Evolutionary conservation across 495 filamentous ascomycete genomes (phyloP).

Genomic region (Staphylotrichum tortipilum): DNA sequence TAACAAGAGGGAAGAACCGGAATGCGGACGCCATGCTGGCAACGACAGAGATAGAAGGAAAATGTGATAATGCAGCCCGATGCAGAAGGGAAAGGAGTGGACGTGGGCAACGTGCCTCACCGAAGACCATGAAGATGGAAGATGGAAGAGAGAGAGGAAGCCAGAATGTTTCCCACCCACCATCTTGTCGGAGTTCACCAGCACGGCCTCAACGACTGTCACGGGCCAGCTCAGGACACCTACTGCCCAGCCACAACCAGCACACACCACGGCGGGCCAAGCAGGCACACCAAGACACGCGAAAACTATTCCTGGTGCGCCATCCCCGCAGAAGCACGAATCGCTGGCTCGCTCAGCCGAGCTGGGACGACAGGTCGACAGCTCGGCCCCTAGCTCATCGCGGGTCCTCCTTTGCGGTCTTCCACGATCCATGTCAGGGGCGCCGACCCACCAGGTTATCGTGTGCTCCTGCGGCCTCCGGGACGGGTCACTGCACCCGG

Average conservation of each 20-base stretch:
- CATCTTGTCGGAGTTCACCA: not conserved
- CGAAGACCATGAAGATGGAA: not conserved
- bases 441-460: not conserved
- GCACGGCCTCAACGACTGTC: not conserved
- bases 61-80: not conserved
- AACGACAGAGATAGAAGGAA: not conserved
- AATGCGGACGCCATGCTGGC: conserved; percentile 4
- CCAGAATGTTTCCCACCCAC: not conserved
- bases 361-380: too few relatives aligned
- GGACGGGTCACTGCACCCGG: not conserved
- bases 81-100: not conserved
- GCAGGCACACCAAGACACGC: too few relatives aligned
- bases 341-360: too few relatives aligned
- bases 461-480: not conserved
- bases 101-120: conserved; percentile 2
- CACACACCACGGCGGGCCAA: too few relatives aligned
- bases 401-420: too few relatives aligned
- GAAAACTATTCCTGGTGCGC: too few relatives aligned
- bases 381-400: too few relatives aligned
- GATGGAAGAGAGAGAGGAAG: not conserved
- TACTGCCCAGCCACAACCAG: not conserved
- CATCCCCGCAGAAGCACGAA: too few relatives aligned
- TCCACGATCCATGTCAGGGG: too few relatives aligned
- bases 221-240: not conserved
- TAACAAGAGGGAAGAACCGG: conserved; percentile 2